Evolutionary conservation across 331 rosid species (phyloP), one percentile per base, ranked within the genome.

Genomic region (Dryas integrifolia): DNA sequence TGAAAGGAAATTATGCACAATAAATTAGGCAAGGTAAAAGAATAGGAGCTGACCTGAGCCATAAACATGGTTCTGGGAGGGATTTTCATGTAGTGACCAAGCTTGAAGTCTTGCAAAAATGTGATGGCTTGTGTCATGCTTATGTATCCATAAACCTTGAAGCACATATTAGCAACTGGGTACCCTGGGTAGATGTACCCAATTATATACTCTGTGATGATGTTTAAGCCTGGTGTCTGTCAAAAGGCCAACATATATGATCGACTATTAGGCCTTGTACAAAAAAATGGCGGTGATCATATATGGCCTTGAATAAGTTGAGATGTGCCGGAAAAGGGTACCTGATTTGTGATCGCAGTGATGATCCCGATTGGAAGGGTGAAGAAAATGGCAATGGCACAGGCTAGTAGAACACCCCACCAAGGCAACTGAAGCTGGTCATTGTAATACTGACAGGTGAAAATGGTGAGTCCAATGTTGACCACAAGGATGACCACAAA

Each of bases 141-240:
- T 30, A 91, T 91, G 82, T 88, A 94, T 3, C 98, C 98, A 49
- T 94, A 91, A 4, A 91, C 97, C 84, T 94, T 94, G 80, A 94
- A 94, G 69, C 98, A 94, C 97, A 94, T 89, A 82, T 89, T 94
- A 1, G 98, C 98, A 1, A 94, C 97, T 5, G 98, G 98, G 50
- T 94, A 91, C 70, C 98, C 98, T 0, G 98, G 98, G 81, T 89
- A 91, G 56, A 89, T 86, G 48, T 91, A 89, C 56, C 98, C 98
- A 47, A 94, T 94, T 39, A 94, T 83, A 47, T 89, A 94, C 76
- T 94, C 98, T 0, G 98, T 94, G 46, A 94, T 94, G 76, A 91
- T 79, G 82, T 94, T 94, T 67, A 94, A 70, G 0, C 98, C 98
- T 3, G 98, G 98, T 13, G 84, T 51, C 96, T 89, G 83, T 56